These are phyloP conservation scores for Botrytis tulipae DNA, from an alignment of 2,329 filamentous ascomycete species.

Conservation along the genomic window DNA sequence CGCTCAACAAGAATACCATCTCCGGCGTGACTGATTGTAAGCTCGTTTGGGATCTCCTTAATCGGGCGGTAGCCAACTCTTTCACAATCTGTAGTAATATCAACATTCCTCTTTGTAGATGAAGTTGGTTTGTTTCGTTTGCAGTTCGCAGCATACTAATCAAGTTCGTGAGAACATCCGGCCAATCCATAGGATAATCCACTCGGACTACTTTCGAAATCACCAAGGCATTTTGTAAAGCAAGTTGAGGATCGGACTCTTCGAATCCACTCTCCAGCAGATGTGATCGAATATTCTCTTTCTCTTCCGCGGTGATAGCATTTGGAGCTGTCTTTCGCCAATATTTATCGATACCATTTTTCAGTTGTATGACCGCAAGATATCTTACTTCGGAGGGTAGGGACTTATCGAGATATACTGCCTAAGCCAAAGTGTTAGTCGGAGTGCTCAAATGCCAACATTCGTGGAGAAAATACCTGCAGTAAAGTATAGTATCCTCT, in stretches of 20 bases:
- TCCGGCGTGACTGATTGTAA: constrained; percentile 79
- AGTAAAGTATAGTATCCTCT: constrained; percentile 65
- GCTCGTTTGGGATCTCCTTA: constrained; percentile 71
- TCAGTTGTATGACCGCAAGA: constrained; percentile 88
- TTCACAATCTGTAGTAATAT: constrained; percentile 86
- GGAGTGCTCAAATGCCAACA: not conserved
- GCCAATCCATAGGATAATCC: constrained; percentile 88
- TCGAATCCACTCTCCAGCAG: constrained; percentile 74
- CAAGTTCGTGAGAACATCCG: constrained; percentile 58
- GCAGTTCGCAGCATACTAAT: constrained; percentile 62
- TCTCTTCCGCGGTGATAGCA: constrained; percentile 72
- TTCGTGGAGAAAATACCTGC: constrained; percentile 51
- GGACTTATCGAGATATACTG: constrained; percentile 76
- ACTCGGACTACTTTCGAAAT: constrained; percentile 84
- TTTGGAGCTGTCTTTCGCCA: constrained; percentile 70
- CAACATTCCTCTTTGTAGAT: constrained; percentile 70
- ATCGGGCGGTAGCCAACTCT: constrained; percentile 77
- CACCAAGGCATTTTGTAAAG: constrained; percentile 83
- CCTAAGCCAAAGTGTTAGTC: constrained; percentile 46
- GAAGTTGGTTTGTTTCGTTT: constrained; percentile 57
- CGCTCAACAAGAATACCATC: constrained; percentile 74
- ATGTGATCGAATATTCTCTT: constrained; percentile 69
- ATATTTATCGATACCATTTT: constrained; percentile 93
- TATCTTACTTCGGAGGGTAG: constrained; percentile 78
- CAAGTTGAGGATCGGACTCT: constrained; percentile 73